These are phyloP conservation scores for Avicennia marina DNA, from an alignment of 257 asterid genomes.

Conservation along the genomic window DNA sequence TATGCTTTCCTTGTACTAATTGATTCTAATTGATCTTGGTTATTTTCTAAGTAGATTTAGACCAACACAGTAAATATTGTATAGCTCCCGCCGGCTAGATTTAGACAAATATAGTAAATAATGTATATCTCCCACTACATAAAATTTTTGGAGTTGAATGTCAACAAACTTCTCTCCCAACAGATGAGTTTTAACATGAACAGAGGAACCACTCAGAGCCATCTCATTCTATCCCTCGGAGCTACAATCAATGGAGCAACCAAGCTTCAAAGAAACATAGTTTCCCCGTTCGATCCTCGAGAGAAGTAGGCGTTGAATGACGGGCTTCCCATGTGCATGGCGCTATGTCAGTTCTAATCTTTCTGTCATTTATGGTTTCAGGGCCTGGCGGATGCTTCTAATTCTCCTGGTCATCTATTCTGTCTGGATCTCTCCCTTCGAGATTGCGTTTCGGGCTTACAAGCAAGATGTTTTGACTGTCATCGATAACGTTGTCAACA, in stretches of 20 bases:
- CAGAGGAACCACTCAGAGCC: too few relatives aligned
- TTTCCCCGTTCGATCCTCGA: constrained; percentile 55
- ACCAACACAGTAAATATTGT: too few relatives aligned
- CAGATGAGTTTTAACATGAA: too few relatives aligned
- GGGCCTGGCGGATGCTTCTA: constrained; percentile 91
- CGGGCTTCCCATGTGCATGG: neutral
- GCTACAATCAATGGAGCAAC: constrained; percentile 47
- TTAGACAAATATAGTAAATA: too few relatives aligned
- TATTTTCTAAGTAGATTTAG: too few relatives aligned
- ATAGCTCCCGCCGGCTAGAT: too few relatives aligned
- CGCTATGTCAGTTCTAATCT: neutral
- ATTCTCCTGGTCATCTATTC: constrained; percentile 71
- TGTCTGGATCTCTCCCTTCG: constrained; percentile 90
- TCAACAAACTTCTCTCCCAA: too few relatives aligned
- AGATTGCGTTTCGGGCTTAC: constrained; percentile 71
- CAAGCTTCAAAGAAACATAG: constrained; percentile 45
- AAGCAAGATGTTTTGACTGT: constrained; percentile 54
- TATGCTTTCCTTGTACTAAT: too few relatives aligned
- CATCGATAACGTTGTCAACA: constrained; percentile 68
- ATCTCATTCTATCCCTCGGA: constrained; percentile 73
- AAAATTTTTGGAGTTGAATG: too few relatives aligned
- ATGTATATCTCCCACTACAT: too few relatives aligned
- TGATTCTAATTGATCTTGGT: too few relatives aligned
- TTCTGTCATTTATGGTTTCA: constrained; percentile 23
- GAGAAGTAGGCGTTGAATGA: constrained; percentile 19